Conservation (phyloP, 345 rosid species). For the Brassica rapa region DNA sequence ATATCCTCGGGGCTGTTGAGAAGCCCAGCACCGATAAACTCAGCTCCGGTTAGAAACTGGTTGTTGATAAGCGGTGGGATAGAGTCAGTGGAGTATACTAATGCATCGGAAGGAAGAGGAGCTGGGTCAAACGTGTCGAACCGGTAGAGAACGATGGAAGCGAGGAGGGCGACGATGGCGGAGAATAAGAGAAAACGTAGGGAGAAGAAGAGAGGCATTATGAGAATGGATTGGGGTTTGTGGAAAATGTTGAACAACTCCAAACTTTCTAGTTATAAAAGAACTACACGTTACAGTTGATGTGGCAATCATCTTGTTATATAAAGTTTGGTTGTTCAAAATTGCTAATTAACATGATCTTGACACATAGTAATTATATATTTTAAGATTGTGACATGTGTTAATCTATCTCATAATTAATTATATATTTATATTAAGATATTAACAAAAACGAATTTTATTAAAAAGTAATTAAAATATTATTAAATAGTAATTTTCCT, state of each 20-base stretch:
- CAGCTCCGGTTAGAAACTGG: constrained; percentile 48
- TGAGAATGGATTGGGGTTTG: background rate
- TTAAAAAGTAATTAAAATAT: no score
- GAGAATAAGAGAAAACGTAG: constrained; percentile 26
- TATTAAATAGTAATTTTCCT: no score
- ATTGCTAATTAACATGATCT: no score
- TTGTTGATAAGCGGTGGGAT: constrained; percentile 37
- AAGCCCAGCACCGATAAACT: constrained; percentile 49
- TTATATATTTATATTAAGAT: no score
- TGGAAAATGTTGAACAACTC: background rate
- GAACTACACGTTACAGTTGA: background rate
- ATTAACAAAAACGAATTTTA: no score
- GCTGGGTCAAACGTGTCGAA: constrained; percentile 62
- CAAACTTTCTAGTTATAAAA: background rate
- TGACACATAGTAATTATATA: no score
- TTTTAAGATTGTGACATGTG: no score
- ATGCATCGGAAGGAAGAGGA: constrained; percentile 48
- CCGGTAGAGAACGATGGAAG: constrained; percentile 44
- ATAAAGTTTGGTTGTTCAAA: no score
- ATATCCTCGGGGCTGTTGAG: constrained; percentile 67
- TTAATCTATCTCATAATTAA: no score
- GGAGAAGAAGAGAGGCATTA: constrained; percentile 9
- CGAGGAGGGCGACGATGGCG: constrained; percentile 37
- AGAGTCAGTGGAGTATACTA: constrained; percentile 9
- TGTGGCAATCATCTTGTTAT: background rate